Percentiles rank a stretch among this genome's conserved stretches.
phyloP scores from a whole-genome alignment of 2,329 filamentous ascomycete genomes.

The Chaetothyriales sp. region DNA sequence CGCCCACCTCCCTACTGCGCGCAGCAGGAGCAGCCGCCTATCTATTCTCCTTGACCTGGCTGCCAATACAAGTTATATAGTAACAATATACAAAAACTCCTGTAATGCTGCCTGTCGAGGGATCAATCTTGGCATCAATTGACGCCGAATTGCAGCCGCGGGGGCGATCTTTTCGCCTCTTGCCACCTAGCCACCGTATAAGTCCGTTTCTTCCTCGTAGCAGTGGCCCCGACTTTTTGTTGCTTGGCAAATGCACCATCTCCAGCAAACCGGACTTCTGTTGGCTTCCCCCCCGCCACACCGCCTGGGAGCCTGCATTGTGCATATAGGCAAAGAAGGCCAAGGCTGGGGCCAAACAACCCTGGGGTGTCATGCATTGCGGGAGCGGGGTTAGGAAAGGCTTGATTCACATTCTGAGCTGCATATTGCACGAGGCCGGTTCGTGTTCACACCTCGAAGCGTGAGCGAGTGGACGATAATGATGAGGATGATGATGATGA shows the following conservation, averaged over 20 bases:
- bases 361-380: too few relatives aligned
- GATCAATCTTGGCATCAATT: not conserved
- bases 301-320: not conserved
- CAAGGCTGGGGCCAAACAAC: not conserved
- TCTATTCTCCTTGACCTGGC: too few relatives aligned
- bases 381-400: not conserved
- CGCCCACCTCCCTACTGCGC: not conserved
- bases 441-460: too few relatives aligned
- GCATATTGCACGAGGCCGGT: not conserved
- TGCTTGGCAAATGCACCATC: too few relatives aligned
- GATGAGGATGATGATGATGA: not conserved
- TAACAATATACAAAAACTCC: not conserved
- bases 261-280: not conserved
- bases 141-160: not conserved
- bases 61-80: not conserved
- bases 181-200: not conserved
- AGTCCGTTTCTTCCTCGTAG: not conserved
- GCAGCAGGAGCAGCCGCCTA: not conserved
- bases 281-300: not conserved
- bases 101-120: not conserved
- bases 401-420: not conserved
- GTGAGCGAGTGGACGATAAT: not conserved
- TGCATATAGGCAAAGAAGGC: too few relatives aligned
- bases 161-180: too few relatives aligned
- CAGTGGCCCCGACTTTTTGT: too few relatives aligned